Percentiles rank a stretch among this genome's conserved stretches.
These are phyloP conservation scores for Ascochyta rabiei DNA, from an alignment of 2,329 filamentous ascomycete genomes.

Conservation along the genomic window DNA sequence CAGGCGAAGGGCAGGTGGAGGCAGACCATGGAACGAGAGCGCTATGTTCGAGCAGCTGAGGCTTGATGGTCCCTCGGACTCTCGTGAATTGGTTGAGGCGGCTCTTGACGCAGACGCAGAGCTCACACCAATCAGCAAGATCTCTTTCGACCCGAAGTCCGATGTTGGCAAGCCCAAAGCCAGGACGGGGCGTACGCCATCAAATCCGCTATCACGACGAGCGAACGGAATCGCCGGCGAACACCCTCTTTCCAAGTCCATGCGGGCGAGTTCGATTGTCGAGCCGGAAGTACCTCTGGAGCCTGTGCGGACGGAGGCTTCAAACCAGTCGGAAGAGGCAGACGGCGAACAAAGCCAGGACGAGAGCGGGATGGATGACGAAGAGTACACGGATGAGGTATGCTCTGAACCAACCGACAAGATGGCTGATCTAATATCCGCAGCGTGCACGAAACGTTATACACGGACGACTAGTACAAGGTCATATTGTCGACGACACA, in stretches of 20 bases:
- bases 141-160: conserved; percentile 31
- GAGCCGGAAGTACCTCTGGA: conserved; percentile 40
- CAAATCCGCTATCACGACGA: conserved; percentile 39
- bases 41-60: conserved; percentile 67
- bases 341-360: conserved; percentile 24
- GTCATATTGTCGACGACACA: conserved; percentile 94
- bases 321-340: conserved; percentile 23
- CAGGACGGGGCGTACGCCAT: conserved; percentile 25
- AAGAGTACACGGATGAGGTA: conserved; percentile 70
- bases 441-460: conserved; percentile 83
- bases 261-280: conserved; percentile 43
- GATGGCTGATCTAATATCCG: conserved; percentile 19
- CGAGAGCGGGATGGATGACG: conserved; percentile 32
- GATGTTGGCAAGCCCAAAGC: conserved; percentile 38
- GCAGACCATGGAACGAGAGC: conserved; percentile 72
- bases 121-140: conserved; percentile 36
- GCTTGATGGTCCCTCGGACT: conserved; percentile 51
- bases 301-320: conserved; percentile 29
- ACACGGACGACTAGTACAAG: conserved; percentile 87
- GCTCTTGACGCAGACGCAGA: conserved; percentile 45
- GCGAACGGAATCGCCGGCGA: conserved; percentile 34
- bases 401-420: not conserved
- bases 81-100: conserved; percentile 37
- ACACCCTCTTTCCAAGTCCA: conserved; percentile 45
- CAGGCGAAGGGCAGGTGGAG: conserved; percentile 52